phyloP scores from a whole-genome alignment of 2,329 filamentous ascomycete genomes.

The Aspergillus sp. region DNA sequence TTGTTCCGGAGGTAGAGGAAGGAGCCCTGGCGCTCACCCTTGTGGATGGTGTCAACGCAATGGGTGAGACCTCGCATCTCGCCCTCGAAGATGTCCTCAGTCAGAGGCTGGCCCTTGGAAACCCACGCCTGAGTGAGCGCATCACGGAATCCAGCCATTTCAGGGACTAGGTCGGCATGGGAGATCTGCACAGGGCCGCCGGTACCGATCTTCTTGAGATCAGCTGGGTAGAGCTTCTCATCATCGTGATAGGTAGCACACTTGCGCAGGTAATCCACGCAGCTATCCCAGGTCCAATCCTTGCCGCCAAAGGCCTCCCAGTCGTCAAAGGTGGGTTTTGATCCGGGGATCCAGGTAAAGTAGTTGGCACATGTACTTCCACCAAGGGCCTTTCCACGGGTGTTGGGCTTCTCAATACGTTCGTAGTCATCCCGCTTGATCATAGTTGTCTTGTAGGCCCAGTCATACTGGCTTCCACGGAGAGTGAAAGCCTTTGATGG shows the following conservation, averaged over 20 bases:
- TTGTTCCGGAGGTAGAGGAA: conserved; percentile 56
- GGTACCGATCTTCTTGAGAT: conserved; percentile 53
- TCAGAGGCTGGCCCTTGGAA: conserved; percentile 51
- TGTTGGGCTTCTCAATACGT: conserved; percentile 64
- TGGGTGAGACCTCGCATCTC: conserved; percentile 55
- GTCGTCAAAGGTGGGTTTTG: conserved; percentile 56
- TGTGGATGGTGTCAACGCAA: conserved; percentile 58
- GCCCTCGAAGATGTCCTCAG: conserved; percentile 58
- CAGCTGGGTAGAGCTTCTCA: conserved; percentile 44
- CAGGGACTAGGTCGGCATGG: conserved; percentile 57
- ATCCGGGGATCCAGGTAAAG: conserved; percentile 63
- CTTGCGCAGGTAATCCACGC: conserved; percentile 56
- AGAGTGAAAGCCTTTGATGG: conserved; percentile 58
- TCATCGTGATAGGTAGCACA: conserved; percentile 61
- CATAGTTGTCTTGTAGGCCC: conserved; percentile 63
- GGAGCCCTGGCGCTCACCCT: conserved; percentile 55
- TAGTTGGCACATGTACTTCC: conserved; percentile 62
- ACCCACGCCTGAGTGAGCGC: conserved; percentile 53
- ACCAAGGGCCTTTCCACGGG: conserved; percentile 59
- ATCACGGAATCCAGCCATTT: conserved; percentile 50
- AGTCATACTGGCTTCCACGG: conserved; percentile 58
- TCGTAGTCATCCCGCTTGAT: conserved; percentile 56
- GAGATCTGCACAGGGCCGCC: conserved; percentile 56
- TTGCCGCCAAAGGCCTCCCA: conserved; percentile 49
- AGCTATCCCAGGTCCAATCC: conserved; percentile 58